Conservation (phyloP, 352 stramenopile genomes). For the Globisporangium mamillatum region DNA sequence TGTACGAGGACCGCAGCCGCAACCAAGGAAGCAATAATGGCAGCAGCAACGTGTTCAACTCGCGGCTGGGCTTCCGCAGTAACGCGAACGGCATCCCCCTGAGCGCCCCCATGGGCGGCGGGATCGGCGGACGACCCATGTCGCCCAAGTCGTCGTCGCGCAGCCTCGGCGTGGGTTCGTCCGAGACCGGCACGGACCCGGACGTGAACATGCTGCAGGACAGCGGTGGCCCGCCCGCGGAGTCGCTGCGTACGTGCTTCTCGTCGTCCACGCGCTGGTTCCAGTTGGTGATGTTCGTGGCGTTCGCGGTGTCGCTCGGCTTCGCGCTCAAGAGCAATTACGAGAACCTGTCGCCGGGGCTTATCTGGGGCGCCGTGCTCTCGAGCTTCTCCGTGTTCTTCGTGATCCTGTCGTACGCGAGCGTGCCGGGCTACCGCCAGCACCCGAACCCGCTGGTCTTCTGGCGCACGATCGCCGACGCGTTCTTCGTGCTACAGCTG, state of each 20-base stretch:
- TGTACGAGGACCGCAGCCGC: slow-evolving; percentile 13
- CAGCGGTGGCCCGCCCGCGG: slow-evolving; percentile 13
- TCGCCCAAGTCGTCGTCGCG: slow-evolving; percentile 37
- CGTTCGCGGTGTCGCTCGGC: slow-evolving; percentile 58
- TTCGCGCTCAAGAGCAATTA: slow-evolving; percentile 65
- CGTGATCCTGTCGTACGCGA: slow-evolving; percentile 81
- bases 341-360: slow-evolving; percentile 70
- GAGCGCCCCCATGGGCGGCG: neutral
- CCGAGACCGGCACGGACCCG: slow-evolving; percentile 34
- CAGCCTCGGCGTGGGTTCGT: slow-evolving; percentile 31
- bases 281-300: slow-evolving; percentile 82
- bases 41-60: slow-evolving; percentile 10
- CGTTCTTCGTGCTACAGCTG: slow-evolving; percentile 80
- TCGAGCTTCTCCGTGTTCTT: slow-evolving; percentile 86
- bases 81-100: neutral
- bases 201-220: slow-evolving; percentile 51
- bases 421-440: slow-evolving; percentile 74
- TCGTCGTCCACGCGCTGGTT: slow-evolving; percentile 81
- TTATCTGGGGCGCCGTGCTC: slow-evolving; percentile 85
- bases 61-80: slow-evolving; percentile 14
- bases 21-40: neutral
- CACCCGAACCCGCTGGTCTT: slow-evolving; percentile 89
- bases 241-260: slow-evolving; percentile 54
- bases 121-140: slow-evolving; percentile 5
- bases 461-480: slow-evolving; percentile 84